Conservation (phyloP, 208 protist genomes). For the Novymonas esmeraldas region DNA sequence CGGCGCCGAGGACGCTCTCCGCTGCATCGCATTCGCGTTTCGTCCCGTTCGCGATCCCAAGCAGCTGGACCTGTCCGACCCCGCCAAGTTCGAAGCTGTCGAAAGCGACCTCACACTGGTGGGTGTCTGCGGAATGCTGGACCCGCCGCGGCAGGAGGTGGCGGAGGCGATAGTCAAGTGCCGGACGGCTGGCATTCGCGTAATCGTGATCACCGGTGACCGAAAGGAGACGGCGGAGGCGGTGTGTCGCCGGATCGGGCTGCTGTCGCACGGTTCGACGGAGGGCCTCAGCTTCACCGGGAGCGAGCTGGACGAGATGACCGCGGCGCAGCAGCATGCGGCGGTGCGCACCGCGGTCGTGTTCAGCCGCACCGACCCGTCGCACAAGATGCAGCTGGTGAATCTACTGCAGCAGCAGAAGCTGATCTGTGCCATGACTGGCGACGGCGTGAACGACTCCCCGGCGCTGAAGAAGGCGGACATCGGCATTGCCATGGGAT, state of each 20-base stretch:
- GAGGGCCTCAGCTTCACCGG: slow-evolving; percentile 68
- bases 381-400: slow-evolving; percentile 89
- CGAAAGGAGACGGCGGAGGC: slow-evolving; percentile 96
- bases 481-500: slow-evolving; percentile 99
- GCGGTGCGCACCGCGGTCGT: slow-evolving; percentile 67
- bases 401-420: slow-evolving; percentile 80
- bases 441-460: slow-evolving; percentile 94
- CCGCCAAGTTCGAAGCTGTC: slow-evolving; percentile 66
- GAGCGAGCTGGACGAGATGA: slow-evolving; percentile 78
- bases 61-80: slow-evolving; percentile 53
- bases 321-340: slow-evolving; percentile 43
- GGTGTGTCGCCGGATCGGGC: slow-evolving; percentile 95
- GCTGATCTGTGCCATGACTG: slow-evolving; percentile 91
- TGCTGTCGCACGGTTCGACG: slow-evolving; percentile 62
- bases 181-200: slow-evolving; percentile 94
- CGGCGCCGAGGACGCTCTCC: slow-evolving; percentile 55
- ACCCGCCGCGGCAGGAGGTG: slow-evolving; percentile 94
- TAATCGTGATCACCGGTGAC: slow-evolving; percentile 98
- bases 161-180: slow-evolving; percentile 90
- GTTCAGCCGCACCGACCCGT: slow-evolving; percentile 86
- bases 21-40: slow-evolving; percentile 87
- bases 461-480: slow-evolving; percentile 98
- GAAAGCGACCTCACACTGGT: slow-evolving; percentile 91
- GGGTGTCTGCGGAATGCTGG: slow-evolving; percentile 93
- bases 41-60: slow-evolving; percentile 37